These are phyloP conservation scores for Saccharum spontaneum DNA, from an alignment of 176 grass and related monocot genomes.

Conservation along the genomic window DNA sequence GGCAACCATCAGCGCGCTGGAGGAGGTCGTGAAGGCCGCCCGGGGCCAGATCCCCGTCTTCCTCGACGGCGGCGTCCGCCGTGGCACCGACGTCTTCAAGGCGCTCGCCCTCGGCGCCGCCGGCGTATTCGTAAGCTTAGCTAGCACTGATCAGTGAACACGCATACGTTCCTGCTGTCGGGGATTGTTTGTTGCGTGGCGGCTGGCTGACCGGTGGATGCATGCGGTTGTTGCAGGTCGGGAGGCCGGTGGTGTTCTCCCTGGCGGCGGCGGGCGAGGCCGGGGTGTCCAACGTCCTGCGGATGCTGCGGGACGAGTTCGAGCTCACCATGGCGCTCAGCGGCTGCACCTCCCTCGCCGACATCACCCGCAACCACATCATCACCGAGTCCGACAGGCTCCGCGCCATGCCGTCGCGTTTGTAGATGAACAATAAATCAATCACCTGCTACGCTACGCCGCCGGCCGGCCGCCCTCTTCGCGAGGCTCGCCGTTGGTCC, in stretches of 20 bases:
- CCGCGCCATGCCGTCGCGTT: constrained; percentile 55
- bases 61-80: constrained; percentile 89
- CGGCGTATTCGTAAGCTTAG: constrained; percentile 74
- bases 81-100: constrained; percentile 98
- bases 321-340: constrained; percentile 93
- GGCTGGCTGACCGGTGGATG: neutral
- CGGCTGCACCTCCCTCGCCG: constrained; percentile 79
- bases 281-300: constrained; percentile 76
- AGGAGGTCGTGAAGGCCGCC: constrained; percentile 84
- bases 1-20: constrained; percentile 82
- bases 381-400: constrained; percentile 68
- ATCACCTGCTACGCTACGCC: neutral
- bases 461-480: neutral
- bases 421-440: constrained; percentile 32
- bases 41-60: constrained; percentile 83
- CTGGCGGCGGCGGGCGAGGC: constrained; percentile 81
- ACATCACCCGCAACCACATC: constrained; percentile 94
- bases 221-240: constrained; percentile 39
- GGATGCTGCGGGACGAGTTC: constrained; percentile 91
- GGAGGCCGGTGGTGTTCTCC: constrained; percentile 84
- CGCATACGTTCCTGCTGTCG: too few species aligned
- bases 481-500: neutral
- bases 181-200: too few species aligned
- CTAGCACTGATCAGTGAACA: neutral
- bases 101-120: constrained; percentile 91